A percentile compares a stretch with the other conserved stretches of the same genome.
Evolutionary conservation across 2,329 filamentous ascomycete species (phyloP).

Genomic region (Arthrobotrys entomopaga): DNA sequence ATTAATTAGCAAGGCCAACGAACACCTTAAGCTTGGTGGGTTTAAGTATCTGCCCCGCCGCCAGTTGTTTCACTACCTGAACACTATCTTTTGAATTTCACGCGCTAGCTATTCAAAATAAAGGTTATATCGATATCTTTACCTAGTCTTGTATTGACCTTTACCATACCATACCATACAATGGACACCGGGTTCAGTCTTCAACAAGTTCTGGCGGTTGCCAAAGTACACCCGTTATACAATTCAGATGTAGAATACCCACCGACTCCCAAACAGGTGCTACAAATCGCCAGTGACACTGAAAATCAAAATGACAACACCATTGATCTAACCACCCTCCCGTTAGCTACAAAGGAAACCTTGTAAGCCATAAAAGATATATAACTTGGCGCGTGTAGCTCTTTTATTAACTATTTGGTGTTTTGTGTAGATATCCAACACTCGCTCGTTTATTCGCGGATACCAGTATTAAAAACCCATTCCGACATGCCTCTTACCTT

Average conservation of each 20-base stretch:
- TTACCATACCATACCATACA: neutral
- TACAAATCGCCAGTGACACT: constrained; percentile 12
- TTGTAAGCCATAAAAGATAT: constrained; percentile 15
- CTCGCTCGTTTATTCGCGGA: constrained; percentile 62
- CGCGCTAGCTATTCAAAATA: too few species aligned
- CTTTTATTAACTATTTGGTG: neutral
- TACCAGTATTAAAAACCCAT: constrained; percentile 56
- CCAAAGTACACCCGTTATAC: constrained; percentile 41
- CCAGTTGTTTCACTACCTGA: too few species aligned
- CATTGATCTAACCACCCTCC: constrained; percentile 19
- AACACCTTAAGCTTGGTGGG: too few species aligned
- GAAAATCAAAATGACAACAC: constrained; percentile 6
- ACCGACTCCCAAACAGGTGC: constrained; percentile 25
- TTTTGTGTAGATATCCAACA: constrained; percentile 59
- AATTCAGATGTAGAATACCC: constrained; percentile 34
- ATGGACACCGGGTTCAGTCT: constrained; percentile 43
- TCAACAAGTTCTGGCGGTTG: constrained; percentile 43
- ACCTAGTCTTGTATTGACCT: too few species aligned
- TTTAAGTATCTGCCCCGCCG: too few species aligned
- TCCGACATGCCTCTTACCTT: constrained; percentile 62
- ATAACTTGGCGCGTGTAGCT: neutral
- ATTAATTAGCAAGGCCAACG: too few species aligned
- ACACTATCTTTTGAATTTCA: too few species aligned
- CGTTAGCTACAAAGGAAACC: constrained; percentile 25
- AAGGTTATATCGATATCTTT: too few species aligned